phyloP scores from a whole-genome alignment of 768 basidiomycete species.

The Boletus subparvulus region DNA sequence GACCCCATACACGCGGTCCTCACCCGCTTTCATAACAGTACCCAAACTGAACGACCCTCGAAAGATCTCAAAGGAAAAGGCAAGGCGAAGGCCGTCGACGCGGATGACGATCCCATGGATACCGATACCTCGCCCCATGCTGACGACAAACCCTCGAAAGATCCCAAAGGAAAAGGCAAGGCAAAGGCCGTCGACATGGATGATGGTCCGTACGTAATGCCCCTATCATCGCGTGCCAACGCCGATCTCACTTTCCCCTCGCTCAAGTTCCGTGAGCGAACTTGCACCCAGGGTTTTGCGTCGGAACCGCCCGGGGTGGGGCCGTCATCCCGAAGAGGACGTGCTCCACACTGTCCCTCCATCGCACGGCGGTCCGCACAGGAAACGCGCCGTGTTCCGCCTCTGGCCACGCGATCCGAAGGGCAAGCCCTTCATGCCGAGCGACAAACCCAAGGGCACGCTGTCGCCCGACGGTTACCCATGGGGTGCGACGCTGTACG shows the following conservation, averaged over 20 bases:
- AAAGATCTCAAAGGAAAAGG: not conserved
- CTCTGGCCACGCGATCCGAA: constrained; percentile 27
- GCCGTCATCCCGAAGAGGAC: not conserved
- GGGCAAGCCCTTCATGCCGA: constrained; percentile 6
- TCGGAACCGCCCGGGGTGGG: constrained; percentile 5
- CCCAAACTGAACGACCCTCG: not conserved
- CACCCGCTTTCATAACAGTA: not conserved
- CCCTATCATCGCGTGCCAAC: no score
- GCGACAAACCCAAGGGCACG: constrained; percentile 9
- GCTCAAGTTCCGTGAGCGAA: no score
- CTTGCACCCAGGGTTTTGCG: not conserved
- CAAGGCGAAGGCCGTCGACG: not conserved
- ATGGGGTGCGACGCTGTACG: constrained; percentile 31
- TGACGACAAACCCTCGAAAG: no score
- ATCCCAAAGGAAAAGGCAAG: no score
- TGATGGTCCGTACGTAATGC: not conserved
- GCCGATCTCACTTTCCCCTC: not conserved
- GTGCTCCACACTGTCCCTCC: constrained; percentile 2
- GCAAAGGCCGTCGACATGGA: no score
- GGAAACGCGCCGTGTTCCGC: constrained; percentile 23
- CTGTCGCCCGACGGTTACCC: constrained; percentile 18
- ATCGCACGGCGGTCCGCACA: not conserved
- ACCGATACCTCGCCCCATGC: no score
- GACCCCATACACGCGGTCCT: not conserved
- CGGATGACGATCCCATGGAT: not conserved